Evolutionary conservation across 2,329 filamentous ascomycete genomes (phyloP), one percentile per base, ranked within the genome.

Genomic region (Aspergillus sp.): DNA sequence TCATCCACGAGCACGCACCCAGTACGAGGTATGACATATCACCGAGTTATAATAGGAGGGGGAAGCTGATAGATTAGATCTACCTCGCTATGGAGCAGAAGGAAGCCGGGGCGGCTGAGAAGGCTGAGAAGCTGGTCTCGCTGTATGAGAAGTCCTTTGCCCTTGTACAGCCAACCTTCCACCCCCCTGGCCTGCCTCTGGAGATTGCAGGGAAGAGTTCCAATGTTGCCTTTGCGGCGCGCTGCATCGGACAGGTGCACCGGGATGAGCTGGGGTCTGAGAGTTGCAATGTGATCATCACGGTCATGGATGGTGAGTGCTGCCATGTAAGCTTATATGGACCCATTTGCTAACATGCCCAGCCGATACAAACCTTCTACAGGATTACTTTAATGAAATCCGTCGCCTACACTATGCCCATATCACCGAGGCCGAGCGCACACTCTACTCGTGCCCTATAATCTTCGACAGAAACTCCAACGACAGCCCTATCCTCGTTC

Each of bases 391-490:
- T 65, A 75, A 82, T 24, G 79, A 85, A 57, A 82, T 90, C 55
- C 85, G 84, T 21, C 81, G 80, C 52, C 84, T 89, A 79, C 88
- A 90, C 68, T 70, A 82, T 51, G 74, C 80, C 9, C 75, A 86
- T 62, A 51, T 64, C 44, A 59, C 62, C 8, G 66, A 68, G 4
- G 64, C 67, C 17, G 64, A 69, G 19, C 83, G 84, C 5, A 88
- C 87, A 0, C 70, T 90, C 31, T 90, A 91, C 68, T 80, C 86
- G 11, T 86, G 86, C 9, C 88, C 88, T 17, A 87, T 90, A 59
- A 85, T 90, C 60, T 90, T 90, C 64, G 88, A 90, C 67, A 85
- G 88, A 63, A 91, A 90, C 66, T 85, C 88, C 7, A 85, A 90
- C 70, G 80, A 77, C 40, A 86, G 89, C 2, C 86, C 87, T 14